Evolutionary conservation across 169 alveolate species (phyloP), one percentile per base, ranked within the genome.

Genomic region (Plasmodium coatneyi): DNA sequence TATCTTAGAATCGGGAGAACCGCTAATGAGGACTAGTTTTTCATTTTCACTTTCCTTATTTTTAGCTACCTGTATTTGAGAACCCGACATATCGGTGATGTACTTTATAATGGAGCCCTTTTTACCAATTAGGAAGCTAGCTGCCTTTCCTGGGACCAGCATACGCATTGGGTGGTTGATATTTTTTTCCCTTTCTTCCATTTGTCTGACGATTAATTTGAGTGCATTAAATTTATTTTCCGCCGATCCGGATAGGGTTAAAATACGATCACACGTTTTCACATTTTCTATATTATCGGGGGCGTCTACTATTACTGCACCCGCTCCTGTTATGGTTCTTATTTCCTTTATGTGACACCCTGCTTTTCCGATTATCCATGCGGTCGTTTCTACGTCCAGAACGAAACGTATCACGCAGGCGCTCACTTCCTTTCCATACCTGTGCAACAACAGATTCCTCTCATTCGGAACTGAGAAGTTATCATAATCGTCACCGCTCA

Each of bases 11-110:
- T 86, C 93, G 22, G 93, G 93, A 32, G 93, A 86, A 52, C 93
- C 93, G 43, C 86, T 86, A 54, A 86, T 86, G 25, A 86, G 43
- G 46, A 86, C 93, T 76, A 86, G 70, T 39, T 86, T 86, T 76
- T 86, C 93, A 86, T 86, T 86, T 86, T 86, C 86, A 86, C 93
- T 86, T 49, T 86, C 93, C 76, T 86, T 86, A 86, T 86, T 86
- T 86, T 86, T 86, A 5, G 93, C 93, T 52, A 86, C 93, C 66
- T 86, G 93, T 74, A 86, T 86, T 76, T 86, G 93, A 5, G 93
- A 86, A 86, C 93, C 93, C 19, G 93, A 86, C 46, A 74, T 82
- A 19, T 86, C 93, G 36, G 93, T 86, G 12, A 86, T 86, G 36
- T 86, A 86, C 34, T 86, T 86, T 28, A 86, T 86, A 34, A 86